Percentiles rank a stretch among this genome's conserved stretches.
phyloP scores from a whole-genome alignment of 345 rosid species.

The Salix udensis region DNA sequence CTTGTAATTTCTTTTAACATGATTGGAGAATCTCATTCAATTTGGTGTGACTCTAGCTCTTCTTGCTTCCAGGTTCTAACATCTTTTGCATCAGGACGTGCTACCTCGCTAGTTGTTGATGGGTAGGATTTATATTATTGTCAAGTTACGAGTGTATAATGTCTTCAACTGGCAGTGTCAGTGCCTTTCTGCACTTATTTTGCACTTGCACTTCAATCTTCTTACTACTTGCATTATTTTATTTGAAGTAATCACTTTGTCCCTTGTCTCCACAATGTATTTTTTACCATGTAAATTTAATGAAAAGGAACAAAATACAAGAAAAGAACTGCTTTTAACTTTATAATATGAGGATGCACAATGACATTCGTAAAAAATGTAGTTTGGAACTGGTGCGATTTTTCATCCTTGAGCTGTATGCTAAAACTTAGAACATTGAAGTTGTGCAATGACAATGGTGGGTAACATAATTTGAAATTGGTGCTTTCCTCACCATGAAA shows the following conservation, averaged over 20 bases:
- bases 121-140: slow-evolving; percentile 38
- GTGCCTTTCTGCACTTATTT: not conserved
- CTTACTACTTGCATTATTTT: not conserved
- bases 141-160: not conserved
- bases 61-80: slow-evolving; percentile 75
- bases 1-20: not conserved
- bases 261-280: not conserved
- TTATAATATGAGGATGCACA: not conserved
- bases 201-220: not conserved
- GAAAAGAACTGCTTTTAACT: not conserved
- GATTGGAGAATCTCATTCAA: not conserved
- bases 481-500: not conserved
- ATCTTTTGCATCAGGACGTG: slow-evolving; percentile 97
- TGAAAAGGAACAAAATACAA: not conserved
- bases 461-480: not conserved
- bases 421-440: not conserved
- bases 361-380: not conserved
- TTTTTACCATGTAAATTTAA: not conserved
- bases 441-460: not conserved
- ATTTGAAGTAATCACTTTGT: not conserved
- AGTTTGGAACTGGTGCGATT: not conserved
- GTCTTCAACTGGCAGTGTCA: not conserved
- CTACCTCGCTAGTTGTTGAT: slow-evolving; percentile 97
- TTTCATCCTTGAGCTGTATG: not conserved
- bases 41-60: slow-evolving; percentile 12